A percentile compares a stretch with the other conserved stretches of the same genome.
Evolutionary conservation across 2,329 filamentous ascomycete species (phyloP).

Genomic region (Fusarium clavum): DNA sequence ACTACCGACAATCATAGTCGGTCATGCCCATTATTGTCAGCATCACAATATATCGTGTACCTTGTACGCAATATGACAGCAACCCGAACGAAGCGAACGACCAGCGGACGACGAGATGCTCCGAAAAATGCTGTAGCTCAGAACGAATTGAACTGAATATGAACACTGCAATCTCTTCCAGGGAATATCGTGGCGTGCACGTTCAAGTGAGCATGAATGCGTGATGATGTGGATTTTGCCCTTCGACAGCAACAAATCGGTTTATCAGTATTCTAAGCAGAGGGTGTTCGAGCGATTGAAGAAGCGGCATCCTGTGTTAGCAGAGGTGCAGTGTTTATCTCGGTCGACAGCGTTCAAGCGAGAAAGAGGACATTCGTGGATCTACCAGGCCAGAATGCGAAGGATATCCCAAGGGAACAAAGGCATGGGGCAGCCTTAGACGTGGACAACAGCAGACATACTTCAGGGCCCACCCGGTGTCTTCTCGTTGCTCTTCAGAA

Average conservation of each 20-base stretch:
- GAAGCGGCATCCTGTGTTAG: background rate
- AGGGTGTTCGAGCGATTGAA: background rate
- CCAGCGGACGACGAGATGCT: background rate
- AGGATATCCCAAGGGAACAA: constrained; percentile 13
- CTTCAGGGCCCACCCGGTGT: background rate
- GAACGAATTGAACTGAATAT: background rate
- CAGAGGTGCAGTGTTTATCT: background rate
- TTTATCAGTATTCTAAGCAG: background rate
- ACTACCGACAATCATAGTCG: background rate
- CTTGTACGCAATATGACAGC: background rate
- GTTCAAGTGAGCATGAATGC: constrained; percentile 7
- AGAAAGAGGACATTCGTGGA: background rate
- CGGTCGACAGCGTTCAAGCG: background rate
- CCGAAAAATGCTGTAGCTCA: background rate
- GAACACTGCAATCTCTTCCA: background rate
- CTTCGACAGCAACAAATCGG: background rate
- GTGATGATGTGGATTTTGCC: background rate
- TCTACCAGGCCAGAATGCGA: background rate
- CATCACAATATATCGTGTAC: background rate
- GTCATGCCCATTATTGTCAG: background rate
- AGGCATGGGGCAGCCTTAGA: background rate
- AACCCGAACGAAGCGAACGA: constrained; percentile 1
- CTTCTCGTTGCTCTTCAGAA: background rate
- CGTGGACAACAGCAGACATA: background rate
- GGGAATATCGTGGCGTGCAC: background rate